Conservation (phyloP, 1,139 yeast species). For the Debaryomycetaceae sp. region DNA sequence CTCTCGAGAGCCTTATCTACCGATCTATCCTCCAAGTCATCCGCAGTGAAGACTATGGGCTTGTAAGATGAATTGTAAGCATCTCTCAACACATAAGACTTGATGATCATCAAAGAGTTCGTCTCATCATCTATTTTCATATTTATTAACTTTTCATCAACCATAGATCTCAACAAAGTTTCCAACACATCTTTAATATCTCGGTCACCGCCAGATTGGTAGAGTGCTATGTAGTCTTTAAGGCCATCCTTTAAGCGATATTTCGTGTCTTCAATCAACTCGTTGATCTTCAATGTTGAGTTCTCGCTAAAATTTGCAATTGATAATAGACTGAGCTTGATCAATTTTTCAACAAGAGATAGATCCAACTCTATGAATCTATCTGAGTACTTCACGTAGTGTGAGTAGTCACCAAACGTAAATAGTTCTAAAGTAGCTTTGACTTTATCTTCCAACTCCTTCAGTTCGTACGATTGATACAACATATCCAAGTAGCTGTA, state of each 20-base stretch:
- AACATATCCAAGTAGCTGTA: neutral
- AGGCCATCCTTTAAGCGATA: conserved; percentile 19
- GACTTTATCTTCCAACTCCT: neutral
- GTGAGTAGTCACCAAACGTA: conserved; percentile 31
- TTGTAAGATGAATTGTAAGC: conserved; percentile 23
- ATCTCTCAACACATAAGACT: conserved; percentile 23
- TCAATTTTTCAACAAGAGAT: conserved; percentile 18
- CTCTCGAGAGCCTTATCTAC: conserved; percentile 13
- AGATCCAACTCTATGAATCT: conserved; percentile 15
- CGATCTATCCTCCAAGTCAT: conserved; percentile 19
- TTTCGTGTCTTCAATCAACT: conserved; percentile 11
- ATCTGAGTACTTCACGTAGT: conserved; percentile 19
- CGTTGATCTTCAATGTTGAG: conserved; percentile 10
- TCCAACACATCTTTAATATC: conserved; percentile 13
- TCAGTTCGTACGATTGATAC: neutral
- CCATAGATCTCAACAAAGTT: conserved; percentile 17
- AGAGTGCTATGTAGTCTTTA: neutral
- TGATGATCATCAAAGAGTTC: conserved; percentile 15
- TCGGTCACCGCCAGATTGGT: conserved; percentile 2
- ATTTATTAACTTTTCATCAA: conserved; percentile 22
- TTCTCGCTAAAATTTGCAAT: conserved; percentile 24
- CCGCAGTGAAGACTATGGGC: conserved; percentile 19
- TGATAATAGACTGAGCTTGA: conserved; percentile 26
- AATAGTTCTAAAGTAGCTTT: conserved; percentile 30
- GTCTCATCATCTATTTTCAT: conserved; percentile 27